These are phyloP conservation scores for Entomortierella parvispora DNA, from an alignment of 192 early-diverging fungal species.

Conservation along the genomic window DNA sequence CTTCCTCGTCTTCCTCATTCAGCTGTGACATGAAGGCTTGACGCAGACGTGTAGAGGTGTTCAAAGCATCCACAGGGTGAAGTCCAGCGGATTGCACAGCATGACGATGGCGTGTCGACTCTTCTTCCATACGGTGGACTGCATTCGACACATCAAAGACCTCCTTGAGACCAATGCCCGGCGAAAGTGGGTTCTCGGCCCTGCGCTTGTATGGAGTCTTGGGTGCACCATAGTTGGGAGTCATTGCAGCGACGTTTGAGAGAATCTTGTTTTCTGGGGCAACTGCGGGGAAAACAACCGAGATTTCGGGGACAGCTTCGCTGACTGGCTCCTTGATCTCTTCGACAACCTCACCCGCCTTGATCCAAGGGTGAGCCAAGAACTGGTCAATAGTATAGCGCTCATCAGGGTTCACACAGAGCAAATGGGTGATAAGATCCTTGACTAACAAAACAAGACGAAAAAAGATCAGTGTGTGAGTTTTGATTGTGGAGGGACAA, in stretches of 20 bases:
- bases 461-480: background rate
- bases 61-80: constrained; percentile 34
- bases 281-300: constrained; percentile 11
- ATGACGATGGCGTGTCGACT: constrained; percentile 51
- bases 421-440: constrained; percentile 74
- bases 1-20: constrained; percentile 44
- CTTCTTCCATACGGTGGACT: constrained; percentile 80
- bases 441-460: constrained; percentile 59
- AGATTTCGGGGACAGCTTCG: constrained; percentile 2
- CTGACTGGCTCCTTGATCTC: constrained; percentile 18
- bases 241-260: constrained; percentile 21
- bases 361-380: constrained; percentile 84
- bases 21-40: constrained; percentile 54
- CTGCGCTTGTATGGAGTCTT: constrained; percentile 53
- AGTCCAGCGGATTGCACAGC: constrained; percentile 14
- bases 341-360: constrained; percentile 38
- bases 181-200: constrained; percentile 62
- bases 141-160: constrained; percentile 82
- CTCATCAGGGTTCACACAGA: constrained; percentile 74
- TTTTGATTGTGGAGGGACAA: no score
- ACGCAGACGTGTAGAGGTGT: constrained; percentile 37
- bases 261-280: constrained; percentile 32
- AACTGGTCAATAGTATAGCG: constrained; percentile 85
- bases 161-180: constrained; percentile 71
- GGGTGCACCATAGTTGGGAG: constrained; percentile 8